A percentile compares a stretch with the other conserved stretches of the same genome.
Evolutionary conservation across 768 basidiomycete genomes (phyloP).

Genomic region (Mycena amicta): DNA sequence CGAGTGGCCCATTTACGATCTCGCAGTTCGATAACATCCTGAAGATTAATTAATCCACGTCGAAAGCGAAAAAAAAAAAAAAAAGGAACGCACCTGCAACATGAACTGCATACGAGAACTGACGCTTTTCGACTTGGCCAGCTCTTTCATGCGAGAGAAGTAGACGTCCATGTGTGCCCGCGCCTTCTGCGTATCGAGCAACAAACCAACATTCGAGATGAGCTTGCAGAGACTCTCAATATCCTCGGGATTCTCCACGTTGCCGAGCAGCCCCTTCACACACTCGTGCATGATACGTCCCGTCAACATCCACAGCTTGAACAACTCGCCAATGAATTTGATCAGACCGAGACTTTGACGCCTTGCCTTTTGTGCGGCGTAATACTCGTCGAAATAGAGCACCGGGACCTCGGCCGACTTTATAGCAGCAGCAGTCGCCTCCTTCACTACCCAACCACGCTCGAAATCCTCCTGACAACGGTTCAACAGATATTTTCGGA

Average conservation of each 20-base stretch:
- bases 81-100: constrained; percentile 73
- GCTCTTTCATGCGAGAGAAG: constrained; percentile 86
- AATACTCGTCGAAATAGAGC: constrained; percentile 94
- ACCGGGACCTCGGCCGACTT: constrained; percentile 87
- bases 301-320: constrained; percentile 98
- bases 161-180: constrained; percentile 89
- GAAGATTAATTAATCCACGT: not conserved
- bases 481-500: constrained; percentile 95
- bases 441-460: constrained; percentile 90
- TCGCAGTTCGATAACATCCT: constrained; percentile 93
- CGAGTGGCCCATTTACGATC: constrained; percentile 80
- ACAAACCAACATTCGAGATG: constrained; percentile 82
- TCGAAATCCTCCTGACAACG: constrained; percentile 99
- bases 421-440: constrained; percentile 80
- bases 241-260: constrained; percentile 94
- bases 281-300: constrained; percentile 99
- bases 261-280: constrained; percentile 91
- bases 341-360: constrained; percentile 95
- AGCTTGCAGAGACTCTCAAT: constrained; percentile 96
- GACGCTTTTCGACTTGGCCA: constrained; percentile 74
- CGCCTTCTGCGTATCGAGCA: constrained; percentile 81
- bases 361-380: constrained; percentile 95
- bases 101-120: constrained; percentile 92
- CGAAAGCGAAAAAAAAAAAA: not conserved
- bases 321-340: constrained; percentile 97